Conservation (phyloP, 2,329 filamentous ascomycete genomes). For the Aureobasidium sp. region DNA sequence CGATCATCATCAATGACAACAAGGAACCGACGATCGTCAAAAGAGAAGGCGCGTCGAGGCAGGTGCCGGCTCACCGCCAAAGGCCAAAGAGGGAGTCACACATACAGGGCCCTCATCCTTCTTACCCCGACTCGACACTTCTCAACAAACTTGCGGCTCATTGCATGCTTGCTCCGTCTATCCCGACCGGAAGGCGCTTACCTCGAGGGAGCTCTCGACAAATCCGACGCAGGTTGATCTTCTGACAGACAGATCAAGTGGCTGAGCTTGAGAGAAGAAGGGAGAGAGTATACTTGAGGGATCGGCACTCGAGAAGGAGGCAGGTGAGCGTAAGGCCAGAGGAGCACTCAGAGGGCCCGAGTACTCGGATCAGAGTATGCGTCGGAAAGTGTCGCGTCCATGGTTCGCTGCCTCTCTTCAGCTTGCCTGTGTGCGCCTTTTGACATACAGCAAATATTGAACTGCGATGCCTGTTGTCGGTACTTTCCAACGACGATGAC, state of each 20-base stretch:
- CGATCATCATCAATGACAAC: background rate
- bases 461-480: background rate
- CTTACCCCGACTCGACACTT: background rate
- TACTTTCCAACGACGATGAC: background rate
- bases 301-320: background rate
- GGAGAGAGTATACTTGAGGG: background rate
- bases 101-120: background rate
- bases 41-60: background rate
- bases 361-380: background rate
- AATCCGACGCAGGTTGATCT: background rate
- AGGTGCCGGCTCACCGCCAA: background rate
- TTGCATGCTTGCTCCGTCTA: background rate
- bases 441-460: background rate
- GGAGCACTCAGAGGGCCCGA: background rate
- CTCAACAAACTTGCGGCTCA: slow-evolving; percentile 6
- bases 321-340: background rate
- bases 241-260: background rate
- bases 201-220: background rate
- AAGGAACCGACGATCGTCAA: background rate
- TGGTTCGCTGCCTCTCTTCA: background rate
- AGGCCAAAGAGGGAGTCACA: background rate
- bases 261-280: background rate
- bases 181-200: background rate
- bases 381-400: slow-evolving; percentile 5
- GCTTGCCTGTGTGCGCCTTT: background rate